Percentiles rank a stretch among this genome's conserved stretches.
phyloP scores from a whole-genome alignment of 371 early-diverging fungal species.

The Actinomortierella ambigua region DNA sequence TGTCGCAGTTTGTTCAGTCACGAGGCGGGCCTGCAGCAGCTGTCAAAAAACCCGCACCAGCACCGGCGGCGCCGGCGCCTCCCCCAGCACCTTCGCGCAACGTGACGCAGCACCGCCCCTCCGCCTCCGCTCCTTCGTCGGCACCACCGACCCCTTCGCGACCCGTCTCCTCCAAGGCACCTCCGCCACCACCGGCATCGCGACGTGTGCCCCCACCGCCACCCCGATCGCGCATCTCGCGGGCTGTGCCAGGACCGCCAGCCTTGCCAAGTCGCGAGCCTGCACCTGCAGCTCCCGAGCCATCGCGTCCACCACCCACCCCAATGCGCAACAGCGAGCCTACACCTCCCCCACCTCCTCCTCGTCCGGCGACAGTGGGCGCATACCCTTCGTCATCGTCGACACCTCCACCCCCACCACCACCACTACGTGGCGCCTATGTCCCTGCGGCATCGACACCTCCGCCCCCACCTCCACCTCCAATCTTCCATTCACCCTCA shows the following conservation, averaged over 20 bases:
- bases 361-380: constrained; percentile 10
- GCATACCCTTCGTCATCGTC: constrained; percentile 20
- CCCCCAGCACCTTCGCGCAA: constrained; percentile 20
- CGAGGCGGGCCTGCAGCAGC: constrained; percentile 53
- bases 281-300: constrained; percentile 12
- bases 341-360: constrained; percentile 46
- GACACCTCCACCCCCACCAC: constrained; percentile 39
- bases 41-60: constrained; percentile 13
- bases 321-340: constrained; percentile 20
- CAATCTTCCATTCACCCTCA: constrained; percentile 13
- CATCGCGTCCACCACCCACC: constrained; percentile 32
- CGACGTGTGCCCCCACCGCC: constrained; percentile 40
- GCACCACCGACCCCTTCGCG: constrained; percentile 30
- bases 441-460: constrained; percentile 23
- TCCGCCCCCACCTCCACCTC: constrained; percentile 38
- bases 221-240: constrained; percentile 42
- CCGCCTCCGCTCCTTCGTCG: constrained; percentile 21
- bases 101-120: constrained; percentile 26
- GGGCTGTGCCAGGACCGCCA: constrained; percentile 31
- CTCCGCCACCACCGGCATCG: constrained; percentile 48
- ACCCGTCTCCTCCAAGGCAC: constrained; percentile 25
- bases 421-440: constrained; percentile 25
- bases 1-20: constrained; percentile 55
- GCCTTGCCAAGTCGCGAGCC: constrained; percentile 38
- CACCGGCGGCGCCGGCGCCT: constrained; percentile 34